These are phyloP conservation scores for Venturiaceae sp. DNA, from an alignment of 2,329 filamentous ascomycete species.

Conservation along the genomic window DNA sequence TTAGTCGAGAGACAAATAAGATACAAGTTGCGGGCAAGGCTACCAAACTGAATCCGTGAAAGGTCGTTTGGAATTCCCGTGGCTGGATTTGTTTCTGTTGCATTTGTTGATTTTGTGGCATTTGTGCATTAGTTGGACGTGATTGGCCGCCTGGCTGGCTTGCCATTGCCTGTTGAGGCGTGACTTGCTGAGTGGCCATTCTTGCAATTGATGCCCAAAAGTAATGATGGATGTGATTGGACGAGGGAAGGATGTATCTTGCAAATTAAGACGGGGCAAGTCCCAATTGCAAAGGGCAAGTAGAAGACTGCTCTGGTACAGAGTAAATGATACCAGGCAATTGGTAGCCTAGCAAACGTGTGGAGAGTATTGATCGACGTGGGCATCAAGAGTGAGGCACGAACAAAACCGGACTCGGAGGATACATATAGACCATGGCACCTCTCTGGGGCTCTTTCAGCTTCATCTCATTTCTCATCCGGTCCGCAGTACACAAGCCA, in stretches of 20 bases:
- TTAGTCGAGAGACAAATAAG: neutral
- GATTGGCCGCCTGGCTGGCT: neutral
- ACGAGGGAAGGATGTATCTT: neutral
- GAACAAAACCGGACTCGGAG: neutral
- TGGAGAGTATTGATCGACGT: neutral
- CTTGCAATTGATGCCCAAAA: neutral
- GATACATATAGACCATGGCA: neutral
- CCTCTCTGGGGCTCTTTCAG: neutral
- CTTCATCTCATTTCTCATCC: neutral
- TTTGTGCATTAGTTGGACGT: neutral
- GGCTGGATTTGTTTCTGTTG: neutral
- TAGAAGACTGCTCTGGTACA: neutral
- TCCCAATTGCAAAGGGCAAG: neutral
- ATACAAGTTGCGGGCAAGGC: neutral
- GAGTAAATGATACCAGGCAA: neutral
- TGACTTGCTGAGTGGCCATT: neutral
- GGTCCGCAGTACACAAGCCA: neutral
- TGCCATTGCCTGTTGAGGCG: neutral
- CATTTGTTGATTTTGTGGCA: neutral
- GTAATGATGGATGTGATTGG: neutral
- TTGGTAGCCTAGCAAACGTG: neutral
- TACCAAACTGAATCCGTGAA: neutral
- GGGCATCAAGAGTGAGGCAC: neutral
- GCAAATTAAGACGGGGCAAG: neutral
- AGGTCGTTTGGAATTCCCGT: neutral